These are phyloP conservation scores for Starmerella roubikii DNA, from an alignment of 805 yeast species.

Conservation along the genomic window DNA sequence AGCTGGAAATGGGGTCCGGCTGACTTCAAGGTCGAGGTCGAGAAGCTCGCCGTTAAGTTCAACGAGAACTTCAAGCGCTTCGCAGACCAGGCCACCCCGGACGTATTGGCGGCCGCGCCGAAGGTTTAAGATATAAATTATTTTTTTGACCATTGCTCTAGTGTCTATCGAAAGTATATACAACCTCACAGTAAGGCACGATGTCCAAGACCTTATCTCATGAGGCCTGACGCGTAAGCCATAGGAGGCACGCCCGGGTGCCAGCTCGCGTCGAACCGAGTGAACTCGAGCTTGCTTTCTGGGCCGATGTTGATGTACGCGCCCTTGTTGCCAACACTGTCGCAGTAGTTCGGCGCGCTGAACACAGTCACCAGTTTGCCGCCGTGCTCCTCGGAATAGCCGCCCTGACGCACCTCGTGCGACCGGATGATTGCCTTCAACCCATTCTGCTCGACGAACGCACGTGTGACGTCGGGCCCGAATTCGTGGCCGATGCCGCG, in stretches of 20 bases:
- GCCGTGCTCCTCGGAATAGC: constrained; percentile 76
- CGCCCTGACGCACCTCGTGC: constrained; percentile 89
- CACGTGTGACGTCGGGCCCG: constrained; percentile 85
- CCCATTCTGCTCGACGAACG: constrained; percentile 58
- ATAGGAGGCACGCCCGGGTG: constrained; percentile 90
- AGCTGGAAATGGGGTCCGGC: constrained; percentile 55
- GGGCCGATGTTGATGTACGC: constrained; percentile 65
- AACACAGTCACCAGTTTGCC: constrained; percentile 86
- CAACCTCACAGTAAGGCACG: neutral
- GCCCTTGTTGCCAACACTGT: constrained; percentile 78
- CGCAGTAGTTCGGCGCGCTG: constrained; percentile 97
- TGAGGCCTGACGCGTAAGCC: constrained; percentile 54
- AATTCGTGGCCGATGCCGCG: constrained; percentile 94
- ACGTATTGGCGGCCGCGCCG: constrained; percentile 92
- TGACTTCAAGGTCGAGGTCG: constrained; percentile 42
- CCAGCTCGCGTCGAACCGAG: constrained; percentile 63
- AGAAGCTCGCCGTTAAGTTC: constrained; percentile 60
- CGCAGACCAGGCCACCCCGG: constrained; percentile 65
- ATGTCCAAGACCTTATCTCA: constrained; percentile 20
- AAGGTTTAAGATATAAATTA: constrained; percentile 25
- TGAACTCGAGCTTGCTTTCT: constrained; percentile 37
- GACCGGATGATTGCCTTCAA: constrained; percentile 76
- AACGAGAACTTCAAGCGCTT: constrained; percentile 78
- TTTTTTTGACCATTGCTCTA: neutral
- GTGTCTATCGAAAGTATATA: neutral